Evolutionary conservation across 768 basidiomycete genomes (phyloP).

Genomic region (Chalciporus chontae): DNA sequence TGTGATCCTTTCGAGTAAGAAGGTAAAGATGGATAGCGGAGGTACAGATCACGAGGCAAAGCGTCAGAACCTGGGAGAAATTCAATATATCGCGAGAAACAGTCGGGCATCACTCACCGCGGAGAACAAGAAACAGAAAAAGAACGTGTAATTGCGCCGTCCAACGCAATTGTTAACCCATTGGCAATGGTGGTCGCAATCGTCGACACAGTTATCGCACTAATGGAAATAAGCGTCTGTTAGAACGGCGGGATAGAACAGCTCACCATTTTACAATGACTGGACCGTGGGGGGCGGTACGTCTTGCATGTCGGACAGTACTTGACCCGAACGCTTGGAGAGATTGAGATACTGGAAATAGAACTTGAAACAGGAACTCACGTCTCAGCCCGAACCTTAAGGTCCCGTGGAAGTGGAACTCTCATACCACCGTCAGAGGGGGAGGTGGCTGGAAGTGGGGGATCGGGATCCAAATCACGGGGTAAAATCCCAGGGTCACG

Average conservation of each 20-base stretch:
- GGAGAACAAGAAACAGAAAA: constrained; percentile 78
- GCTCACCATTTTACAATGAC: constrained; percentile 90
- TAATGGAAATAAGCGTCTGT: constrained; percentile 27
- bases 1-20: constrained; percentile 48
- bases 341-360: neutral
- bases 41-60: constrained; percentile 75
- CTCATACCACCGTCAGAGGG: constrained; percentile 61
- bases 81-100: constrained; percentile 4
- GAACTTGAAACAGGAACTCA: constrained; percentile 37
- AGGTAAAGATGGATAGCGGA: constrained; percentile 79
- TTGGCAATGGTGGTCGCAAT: constrained; percentile 89
- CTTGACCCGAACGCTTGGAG: constrained; percentile 76
- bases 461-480: constrained; percentile 79
- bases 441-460: constrained; percentile 64
- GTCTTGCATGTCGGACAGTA: constrained; percentile 92
- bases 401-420: constrained; percentile 73
- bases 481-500: constrained; percentile 89
- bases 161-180: constrained; percentile 97
- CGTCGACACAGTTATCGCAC: constrained; percentile 98
- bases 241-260: neutral
- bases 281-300: constrained; percentile 90
- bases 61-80: constrained; percentile 56
- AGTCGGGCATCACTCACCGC: constrained; percentile 48
- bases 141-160: constrained; percentile 91
- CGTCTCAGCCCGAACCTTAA: constrained; percentile 76